Evolutionary conservation across 2,329 filamentous ascomycete species (phyloP).

Genomic region (Monosporascus sp.): DNA sequence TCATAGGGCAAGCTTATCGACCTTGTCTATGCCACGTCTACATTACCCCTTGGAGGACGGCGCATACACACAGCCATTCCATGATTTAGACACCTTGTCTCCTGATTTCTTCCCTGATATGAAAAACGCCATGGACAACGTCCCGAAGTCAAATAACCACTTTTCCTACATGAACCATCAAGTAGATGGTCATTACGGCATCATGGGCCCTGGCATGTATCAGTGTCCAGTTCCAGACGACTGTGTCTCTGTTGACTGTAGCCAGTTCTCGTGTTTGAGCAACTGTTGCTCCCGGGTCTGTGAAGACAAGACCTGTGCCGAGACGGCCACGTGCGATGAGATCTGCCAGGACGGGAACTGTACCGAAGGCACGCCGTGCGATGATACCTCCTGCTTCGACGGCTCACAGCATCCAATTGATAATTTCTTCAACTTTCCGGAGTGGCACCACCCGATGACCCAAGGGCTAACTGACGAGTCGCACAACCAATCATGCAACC

Average conservation of each 20-base stretch:
- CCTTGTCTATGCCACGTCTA: slow-evolving; percentile 4
- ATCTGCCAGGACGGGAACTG: slow-evolving; percentile 23
- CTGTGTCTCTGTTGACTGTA: slow-evolving; percentile 16
- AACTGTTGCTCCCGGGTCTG: slow-evolving; percentile 19
- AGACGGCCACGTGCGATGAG: slow-evolving; percentile 21
- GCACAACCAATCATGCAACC: slow-evolving; percentile 18
- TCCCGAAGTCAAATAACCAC: slow-evolving; percentile 3
- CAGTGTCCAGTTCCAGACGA: slow-evolving; percentile 13
- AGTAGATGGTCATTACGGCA: slow-evolving; percentile 10
- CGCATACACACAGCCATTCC: slow-evolving; percentile 3
- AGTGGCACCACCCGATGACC: slow-evolving; percentile 8
- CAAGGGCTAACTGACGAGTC: slow-evolving; percentile 5
- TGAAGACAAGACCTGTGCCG: slow-evolving; percentile 21
- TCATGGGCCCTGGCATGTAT: slow-evolving; percentile 10
- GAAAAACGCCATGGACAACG: slow-evolving; percentile 6
- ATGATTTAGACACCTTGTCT: slow-evolving; percentile 2
- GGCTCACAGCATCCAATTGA: slow-evolving; percentile 5
- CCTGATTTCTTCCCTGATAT: slow-evolving; percentile 6
- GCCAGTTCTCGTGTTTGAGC: slow-evolving; percentile 18
- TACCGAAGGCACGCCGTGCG: slow-evolving; percentile 20
- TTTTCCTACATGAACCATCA: slow-evolving; percentile 7
- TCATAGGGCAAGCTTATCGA: slow-evolving; percentile 5
- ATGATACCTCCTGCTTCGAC: slow-evolving; percentile 20
- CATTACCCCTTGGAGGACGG: slow-evolving; percentile 5
- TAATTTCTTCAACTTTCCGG: slow-evolving; percentile 10